Conservation (phyloP, 2,329 filamentous ascomycete species). For the Trichophaea hybrida region DNA sequence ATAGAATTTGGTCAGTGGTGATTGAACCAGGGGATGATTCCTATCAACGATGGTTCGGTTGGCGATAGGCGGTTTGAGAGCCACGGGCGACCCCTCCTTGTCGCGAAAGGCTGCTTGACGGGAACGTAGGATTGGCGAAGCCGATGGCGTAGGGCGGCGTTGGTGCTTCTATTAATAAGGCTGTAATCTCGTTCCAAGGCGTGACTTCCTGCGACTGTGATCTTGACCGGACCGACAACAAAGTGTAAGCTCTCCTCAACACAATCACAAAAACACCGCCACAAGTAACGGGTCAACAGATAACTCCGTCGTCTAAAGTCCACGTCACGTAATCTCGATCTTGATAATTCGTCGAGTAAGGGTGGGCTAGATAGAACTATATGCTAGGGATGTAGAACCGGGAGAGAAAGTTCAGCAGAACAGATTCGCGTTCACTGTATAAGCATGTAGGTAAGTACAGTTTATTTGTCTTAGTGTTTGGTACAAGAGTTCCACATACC, state of each 20-base stretch:
- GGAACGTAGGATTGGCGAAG: not conserved
- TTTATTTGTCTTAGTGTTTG: not conserved
- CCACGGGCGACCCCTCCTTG: not conserved
- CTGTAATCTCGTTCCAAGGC: not conserved
- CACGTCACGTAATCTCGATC: not conserved
- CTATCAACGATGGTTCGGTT: not conserved
- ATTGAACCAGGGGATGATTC: not conserved
- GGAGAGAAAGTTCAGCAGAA: not conserved
- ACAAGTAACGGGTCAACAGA: not conserved
- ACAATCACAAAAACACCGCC: not conserved
- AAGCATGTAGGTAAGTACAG: not conserved
- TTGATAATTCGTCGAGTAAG: not conserved
- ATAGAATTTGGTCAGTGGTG: slow-evolving; percentile 10
- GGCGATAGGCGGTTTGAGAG: not conserved
- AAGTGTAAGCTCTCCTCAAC: not conserved
- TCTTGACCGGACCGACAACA: not conserved
- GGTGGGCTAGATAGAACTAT: not conserved
- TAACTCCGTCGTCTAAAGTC: not conserved
- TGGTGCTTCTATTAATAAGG: not conserved
- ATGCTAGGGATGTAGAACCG: not conserved
- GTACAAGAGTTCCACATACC: not conserved
- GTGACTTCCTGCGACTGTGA: not conserved
- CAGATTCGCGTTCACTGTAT: not conserved
- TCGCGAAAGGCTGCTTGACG: not conserved
- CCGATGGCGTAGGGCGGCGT: not conserved